Percentiles rank a stretch among this genome's conserved stretches.
Evolutionary conservation across 1,284 basidiomycete species (phyloP).

Genomic region (Megacollybia platyphylla): DNA sequence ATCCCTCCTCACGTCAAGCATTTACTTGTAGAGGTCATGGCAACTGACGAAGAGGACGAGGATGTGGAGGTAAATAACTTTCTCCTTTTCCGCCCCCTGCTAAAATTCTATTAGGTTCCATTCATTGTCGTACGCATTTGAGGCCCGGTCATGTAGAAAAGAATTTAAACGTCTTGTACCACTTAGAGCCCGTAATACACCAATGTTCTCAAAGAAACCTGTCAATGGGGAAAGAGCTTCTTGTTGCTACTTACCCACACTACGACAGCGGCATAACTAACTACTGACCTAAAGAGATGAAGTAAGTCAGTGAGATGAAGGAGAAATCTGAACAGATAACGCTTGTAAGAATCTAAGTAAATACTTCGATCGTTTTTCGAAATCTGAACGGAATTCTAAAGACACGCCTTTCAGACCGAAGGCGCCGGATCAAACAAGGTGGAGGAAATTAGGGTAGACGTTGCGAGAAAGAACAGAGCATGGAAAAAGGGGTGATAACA

Average conservation of each 20-base stretch:
- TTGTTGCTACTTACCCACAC: not conserved
- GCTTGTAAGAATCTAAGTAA: conserved; percentile 11
- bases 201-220: conserved; percentile 6
- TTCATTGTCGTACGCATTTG: conserved; percentile 54
- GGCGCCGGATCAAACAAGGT: not conserved
- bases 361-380: conserved; percentile 28
- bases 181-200: conserved; percentile 5
- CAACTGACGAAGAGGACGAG: conserved; percentile 81
- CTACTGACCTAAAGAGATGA: conserved; percentile 28
- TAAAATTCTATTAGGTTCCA: conserved; percentile 34
- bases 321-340: conserved; percentile 9
- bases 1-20: conserved; percentile 72
- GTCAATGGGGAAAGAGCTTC: not conserved
- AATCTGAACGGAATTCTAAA: conserved; percentile 11
- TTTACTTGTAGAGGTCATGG: conserved; percentile 91
- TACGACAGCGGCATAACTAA: conserved; percentile 22
- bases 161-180: conserved; percentile 4
- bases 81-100: not conserved
- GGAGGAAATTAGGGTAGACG: not conserved
- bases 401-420: not conserved
- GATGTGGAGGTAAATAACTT: conserved; percentile 59
- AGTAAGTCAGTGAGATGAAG: conserved; percentile 5
- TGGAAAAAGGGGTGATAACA: not conserved
- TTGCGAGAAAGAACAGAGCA: not conserved
- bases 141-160: not conserved